These are phyloP conservation scores for Galeopsis tetrahit DNA, from an alignment of 257 asterid species.

Conservation along the genomic window DNA sequence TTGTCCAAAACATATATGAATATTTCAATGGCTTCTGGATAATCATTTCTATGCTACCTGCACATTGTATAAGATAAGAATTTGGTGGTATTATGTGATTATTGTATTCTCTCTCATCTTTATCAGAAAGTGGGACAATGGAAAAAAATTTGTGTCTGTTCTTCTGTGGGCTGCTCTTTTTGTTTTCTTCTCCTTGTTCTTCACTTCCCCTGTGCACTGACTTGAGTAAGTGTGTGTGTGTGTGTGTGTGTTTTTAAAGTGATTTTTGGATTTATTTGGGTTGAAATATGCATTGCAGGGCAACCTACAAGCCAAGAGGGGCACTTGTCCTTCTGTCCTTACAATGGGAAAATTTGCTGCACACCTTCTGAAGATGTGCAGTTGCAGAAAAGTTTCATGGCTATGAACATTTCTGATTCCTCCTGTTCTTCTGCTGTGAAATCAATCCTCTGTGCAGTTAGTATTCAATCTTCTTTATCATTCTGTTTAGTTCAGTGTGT, in stretches of 20 bases:
- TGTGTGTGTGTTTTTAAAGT: slow-evolving; percentile 11
- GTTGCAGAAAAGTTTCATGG: slow-evolving; percentile 55
- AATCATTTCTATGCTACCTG: slow-evolving; percentile 25
- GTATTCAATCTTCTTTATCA: slow-evolving; percentile 31
- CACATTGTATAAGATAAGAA: slow-evolving; percentile 35
- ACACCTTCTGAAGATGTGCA: slow-evolving; percentile 60
- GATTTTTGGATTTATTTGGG: slow-evolving; percentile 8
- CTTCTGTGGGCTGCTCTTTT: slow-evolving; percentile 51
- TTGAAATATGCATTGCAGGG: slow-evolving; percentile 53
- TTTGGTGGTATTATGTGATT: slow-evolving; percentile 27
- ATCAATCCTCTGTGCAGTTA: slow-evolving; percentile 85
- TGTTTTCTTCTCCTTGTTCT: slow-evolving; percentile 50
- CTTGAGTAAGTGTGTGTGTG: slow-evolving; percentile 63
- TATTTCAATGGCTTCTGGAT: slow-evolving; percentile 44
- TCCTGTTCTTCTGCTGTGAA: slow-evolving; percentile 76
- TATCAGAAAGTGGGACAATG: slow-evolving; percentile 40
- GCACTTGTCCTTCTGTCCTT: slow-evolving; percentile 67
- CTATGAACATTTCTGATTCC: slow-evolving; percentile 75
- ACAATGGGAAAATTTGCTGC: slow-evolving; percentile 79
- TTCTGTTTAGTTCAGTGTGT: neutral
- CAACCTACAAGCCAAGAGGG: slow-evolving; percentile 61
- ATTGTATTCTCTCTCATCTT: slow-evolving; percentile 33
- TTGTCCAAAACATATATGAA: slow-evolving; percentile 29
- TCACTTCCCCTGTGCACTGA: slow-evolving; percentile 75
- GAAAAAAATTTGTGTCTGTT: slow-evolving; percentile 38